phyloP scores from a whole-genome alignment of 306 rosid genomes.

The Delonix regia region DNA sequence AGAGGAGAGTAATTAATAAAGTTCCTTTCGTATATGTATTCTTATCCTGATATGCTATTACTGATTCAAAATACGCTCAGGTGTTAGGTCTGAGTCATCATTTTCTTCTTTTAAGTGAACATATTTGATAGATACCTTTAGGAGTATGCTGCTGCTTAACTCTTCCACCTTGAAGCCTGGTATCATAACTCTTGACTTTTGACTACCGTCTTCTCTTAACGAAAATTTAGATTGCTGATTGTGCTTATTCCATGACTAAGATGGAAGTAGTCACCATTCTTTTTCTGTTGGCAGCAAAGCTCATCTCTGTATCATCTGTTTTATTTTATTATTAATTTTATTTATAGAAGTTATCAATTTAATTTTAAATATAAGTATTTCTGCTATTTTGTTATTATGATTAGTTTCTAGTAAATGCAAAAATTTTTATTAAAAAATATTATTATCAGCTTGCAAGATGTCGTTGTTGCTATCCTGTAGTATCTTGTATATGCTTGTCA shows the following conservation, averaged over 20 bases:
- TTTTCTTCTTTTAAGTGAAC: neutral
- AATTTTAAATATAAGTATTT: neutral
- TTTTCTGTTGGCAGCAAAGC: neutral
- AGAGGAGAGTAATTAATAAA: neutral
- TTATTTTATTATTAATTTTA: neutral
- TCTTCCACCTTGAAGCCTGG: neutral
- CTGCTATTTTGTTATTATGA: neutral
- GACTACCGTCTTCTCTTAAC: neutral
- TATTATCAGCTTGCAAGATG: conserved; percentile 3
- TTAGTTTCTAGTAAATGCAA: neutral
- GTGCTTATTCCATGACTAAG: conserved; percentile 8
- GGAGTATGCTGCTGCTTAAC: conserved; percentile 2
- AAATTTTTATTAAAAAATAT: neutral
- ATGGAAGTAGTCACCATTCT: neutral
- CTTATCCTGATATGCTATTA: neutral
- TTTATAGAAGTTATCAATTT: neutral
- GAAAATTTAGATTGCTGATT: conserved; percentile 15
- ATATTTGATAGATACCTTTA: neutral
- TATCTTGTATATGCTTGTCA: conserved; percentile 11
- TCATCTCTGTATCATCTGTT: conserved; percentile 10
- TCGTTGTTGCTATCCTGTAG: conserved; percentile 18
- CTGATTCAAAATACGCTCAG: conserved; percentile 1
- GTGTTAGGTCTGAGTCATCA: neutral
- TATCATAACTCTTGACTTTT: conserved; percentile 10
- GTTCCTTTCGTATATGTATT: conserved; percentile 9